Evolutionary conservation across 805 yeast genomes (phyloP).

Genomic region (Citeromyces matritensis): DNA sequence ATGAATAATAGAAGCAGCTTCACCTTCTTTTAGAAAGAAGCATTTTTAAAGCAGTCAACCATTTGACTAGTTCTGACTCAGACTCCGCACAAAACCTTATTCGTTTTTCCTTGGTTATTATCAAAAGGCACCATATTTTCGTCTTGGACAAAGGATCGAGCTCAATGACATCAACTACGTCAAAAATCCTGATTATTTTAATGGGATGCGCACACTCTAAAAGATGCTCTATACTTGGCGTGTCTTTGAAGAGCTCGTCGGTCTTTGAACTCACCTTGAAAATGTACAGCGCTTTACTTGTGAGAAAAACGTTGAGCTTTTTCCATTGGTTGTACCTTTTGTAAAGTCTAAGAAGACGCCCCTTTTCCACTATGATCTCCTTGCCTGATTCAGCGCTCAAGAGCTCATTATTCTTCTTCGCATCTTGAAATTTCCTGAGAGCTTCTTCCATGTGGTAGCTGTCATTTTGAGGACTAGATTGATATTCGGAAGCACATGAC

Average conservation of each 20-base stretch:
- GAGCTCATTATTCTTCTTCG: too few relatives aligned
- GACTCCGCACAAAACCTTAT: slow-evolving; percentile 24
- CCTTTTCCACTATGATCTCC: slow-evolving; percentile 23
- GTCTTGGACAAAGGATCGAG: slow-evolving; percentile 28
- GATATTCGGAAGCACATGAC: background rate
- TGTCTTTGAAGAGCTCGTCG: slow-evolving; percentile 22
- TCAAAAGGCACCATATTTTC: slow-evolving; percentile 26
- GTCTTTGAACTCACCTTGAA: slow-evolving; percentile 19
- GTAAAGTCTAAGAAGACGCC: slow-evolving; percentile 22
- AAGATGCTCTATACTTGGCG: slow-evolving; percentile 1
- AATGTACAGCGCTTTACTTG: background rate
- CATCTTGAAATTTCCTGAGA: background rate
- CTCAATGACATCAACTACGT: slow-evolving; percentile 30
- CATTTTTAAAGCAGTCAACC: slow-evolving; percentile 31
- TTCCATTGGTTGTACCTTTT: slow-evolving; percentile 33
- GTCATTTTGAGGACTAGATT: background rate
- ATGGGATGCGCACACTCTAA: slow-evolving; percentile 3
- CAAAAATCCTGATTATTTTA: slow-evolving; percentile 16
- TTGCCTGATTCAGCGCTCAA: slow-evolving; percentile 7
- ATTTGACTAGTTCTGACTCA: slow-evolving; percentile 29
- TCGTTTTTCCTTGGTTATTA: slow-evolving; percentile 29
- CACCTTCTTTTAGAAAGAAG: slow-evolving; percentile 8
- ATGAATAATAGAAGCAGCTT: background rate
- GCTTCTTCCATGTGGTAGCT: background rate
- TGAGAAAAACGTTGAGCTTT: background rate